phyloP scores from a whole-genome alignment of 1,284 basidiomycete genomes.

The Moniliophthora roreri region DNA sequence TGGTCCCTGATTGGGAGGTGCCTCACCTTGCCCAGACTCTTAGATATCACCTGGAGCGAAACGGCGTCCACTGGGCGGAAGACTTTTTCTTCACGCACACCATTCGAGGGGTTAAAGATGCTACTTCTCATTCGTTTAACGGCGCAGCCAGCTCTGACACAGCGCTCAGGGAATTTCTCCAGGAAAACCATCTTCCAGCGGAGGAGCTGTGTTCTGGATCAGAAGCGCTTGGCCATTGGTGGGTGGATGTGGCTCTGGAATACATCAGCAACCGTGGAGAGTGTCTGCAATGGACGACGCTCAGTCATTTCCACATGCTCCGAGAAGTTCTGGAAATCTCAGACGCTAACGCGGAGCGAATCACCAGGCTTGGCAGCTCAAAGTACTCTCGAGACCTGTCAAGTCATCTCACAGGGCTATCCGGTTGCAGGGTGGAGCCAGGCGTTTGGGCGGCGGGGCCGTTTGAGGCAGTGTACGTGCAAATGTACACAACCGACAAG shows the following conservation, averaged over 20 bases:
- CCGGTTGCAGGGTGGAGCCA: constrained; percentile 25
- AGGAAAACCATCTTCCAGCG: not conserved
- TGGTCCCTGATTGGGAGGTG: constrained; percentile 12
- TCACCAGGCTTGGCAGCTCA: constrained; percentile 18
- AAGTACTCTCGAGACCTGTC: constrained; percentile 23
- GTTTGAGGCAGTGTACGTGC: constrained; percentile 16
- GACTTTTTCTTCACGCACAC: constrained; percentile 25
- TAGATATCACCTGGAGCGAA: constrained; percentile 13
- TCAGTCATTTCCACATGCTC: not conserved
- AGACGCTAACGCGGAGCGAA: constrained; percentile 8
- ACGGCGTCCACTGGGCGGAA: constrained; percentile 16
- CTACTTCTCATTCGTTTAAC: constrained; percentile 14
- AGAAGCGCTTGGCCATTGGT: no score
- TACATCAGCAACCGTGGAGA: not conserved
- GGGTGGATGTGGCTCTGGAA: constrained; percentile 2
- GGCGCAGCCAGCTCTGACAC: not conserved
- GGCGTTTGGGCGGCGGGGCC: no score
- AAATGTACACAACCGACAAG: constrained; percentile 30
- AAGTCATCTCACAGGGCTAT: constrained; percentile 23
- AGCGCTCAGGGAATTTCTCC: constrained; percentile 14
- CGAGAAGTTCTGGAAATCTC: not conserved
- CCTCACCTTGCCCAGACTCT: constrained; percentile 16
- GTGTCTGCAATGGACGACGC: constrained; percentile 7
- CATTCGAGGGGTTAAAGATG: constrained; percentile 25
- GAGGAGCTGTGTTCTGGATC: not conserved